Conservation (phyloP, 768 basidiomycete genomes). For the Asterophora lycoperdoides region DNA sequence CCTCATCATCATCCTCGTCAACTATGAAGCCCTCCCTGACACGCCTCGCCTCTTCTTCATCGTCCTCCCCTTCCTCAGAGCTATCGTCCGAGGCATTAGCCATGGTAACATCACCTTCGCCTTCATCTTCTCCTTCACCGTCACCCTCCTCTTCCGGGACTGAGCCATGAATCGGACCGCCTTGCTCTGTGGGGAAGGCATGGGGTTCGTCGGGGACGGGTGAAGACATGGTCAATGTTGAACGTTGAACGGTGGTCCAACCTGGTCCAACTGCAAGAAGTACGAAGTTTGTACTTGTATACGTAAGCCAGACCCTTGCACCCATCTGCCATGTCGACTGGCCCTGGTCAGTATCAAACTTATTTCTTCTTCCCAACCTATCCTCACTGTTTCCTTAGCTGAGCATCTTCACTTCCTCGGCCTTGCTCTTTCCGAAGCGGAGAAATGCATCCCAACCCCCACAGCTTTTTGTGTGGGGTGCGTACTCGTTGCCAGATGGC, state of each 20-base stretch:
- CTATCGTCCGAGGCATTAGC: constrained; percentile 68
- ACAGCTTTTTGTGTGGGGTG: constrained; percentile 94
- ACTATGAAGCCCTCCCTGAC: constrained; percentile 92
- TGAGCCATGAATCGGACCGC: constrained; percentile 60
- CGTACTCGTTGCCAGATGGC: constrained; percentile 53
- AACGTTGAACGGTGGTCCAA: too few relatives aligned
- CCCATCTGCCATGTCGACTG: not conserved
- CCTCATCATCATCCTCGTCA: constrained; percentile 83
- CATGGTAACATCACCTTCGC: constrained; percentile 52
- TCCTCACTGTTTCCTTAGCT: constrained; percentile 9
- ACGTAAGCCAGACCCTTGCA: constrained; percentile 16
- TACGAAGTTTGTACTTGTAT: constrained; percentile 16
- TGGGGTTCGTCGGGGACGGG: constrained; percentile 35
- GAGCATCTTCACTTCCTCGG: constrained; percentile 44
- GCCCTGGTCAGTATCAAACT: constrained; percentile 8
- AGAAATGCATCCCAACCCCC: constrained; percentile 60
- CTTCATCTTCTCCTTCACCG: constrained; percentile 42
- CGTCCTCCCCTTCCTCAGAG: constrained; percentile 87
- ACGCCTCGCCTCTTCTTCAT: constrained; percentile 78
- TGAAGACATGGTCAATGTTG: constrained; percentile 50
- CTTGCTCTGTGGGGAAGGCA: constrained; percentile 22
- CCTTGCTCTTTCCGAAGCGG: constrained; percentile 67
- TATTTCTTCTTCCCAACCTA: not conserved
- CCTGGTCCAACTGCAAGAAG: constrained; percentile 9
- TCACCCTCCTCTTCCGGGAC: constrained; percentile 47